These are phyloP conservation scores for Sporothrix euskadiensis DNA, from an alignment of 2,329 filamentous ascomycete species.

Conservation along the genomic window DNA sequence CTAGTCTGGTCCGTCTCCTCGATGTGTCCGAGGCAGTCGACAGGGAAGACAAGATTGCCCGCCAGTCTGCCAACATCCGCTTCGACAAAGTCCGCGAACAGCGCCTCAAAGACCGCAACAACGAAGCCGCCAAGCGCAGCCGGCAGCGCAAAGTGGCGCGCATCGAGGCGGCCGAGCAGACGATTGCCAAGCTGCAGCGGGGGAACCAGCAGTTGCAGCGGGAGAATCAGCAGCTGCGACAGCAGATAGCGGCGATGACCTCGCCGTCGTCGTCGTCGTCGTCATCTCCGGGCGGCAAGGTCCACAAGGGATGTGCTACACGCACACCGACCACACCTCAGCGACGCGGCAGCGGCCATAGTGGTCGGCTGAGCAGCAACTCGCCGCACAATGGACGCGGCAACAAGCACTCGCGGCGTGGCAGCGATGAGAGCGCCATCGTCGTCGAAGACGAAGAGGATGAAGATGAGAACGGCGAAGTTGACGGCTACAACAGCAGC, in stretches of 20 bases:
- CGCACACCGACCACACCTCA: background rate
- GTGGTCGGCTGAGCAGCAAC: background rate
- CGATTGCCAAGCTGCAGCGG: constrained; percentile 21
- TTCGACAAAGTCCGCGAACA: constrained; percentile 34
- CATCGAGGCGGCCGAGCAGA: constrained; percentile 31
- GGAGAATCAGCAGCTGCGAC: constrained; percentile 24
- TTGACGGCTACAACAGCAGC: background rate
- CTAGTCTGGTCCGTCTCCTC: constrained; percentile 32
- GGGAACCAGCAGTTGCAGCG: constrained; percentile 21
- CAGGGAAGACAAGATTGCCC: constrained; percentile 27
- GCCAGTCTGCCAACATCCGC: constrained; percentile 32
- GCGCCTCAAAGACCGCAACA: constrained; percentile 35
- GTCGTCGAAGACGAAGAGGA: background rate
- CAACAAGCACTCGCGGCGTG: background rate
- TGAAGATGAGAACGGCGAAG: background rate
- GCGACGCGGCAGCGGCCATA: background rate
- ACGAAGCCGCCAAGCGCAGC: constrained; percentile 34
- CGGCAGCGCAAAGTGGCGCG: constrained; percentile 33
- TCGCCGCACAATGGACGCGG: background rate
- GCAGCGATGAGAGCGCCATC: background rate
- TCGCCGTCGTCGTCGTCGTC: background rate
- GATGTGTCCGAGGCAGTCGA: constrained; percentile 30
- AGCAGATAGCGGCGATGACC: background rate
- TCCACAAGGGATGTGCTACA: background rate
- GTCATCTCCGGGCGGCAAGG: background rate